Conservation (phyloP, 2,329 filamentous ascomycete species). For the Thelonectria blattea region DNA sequence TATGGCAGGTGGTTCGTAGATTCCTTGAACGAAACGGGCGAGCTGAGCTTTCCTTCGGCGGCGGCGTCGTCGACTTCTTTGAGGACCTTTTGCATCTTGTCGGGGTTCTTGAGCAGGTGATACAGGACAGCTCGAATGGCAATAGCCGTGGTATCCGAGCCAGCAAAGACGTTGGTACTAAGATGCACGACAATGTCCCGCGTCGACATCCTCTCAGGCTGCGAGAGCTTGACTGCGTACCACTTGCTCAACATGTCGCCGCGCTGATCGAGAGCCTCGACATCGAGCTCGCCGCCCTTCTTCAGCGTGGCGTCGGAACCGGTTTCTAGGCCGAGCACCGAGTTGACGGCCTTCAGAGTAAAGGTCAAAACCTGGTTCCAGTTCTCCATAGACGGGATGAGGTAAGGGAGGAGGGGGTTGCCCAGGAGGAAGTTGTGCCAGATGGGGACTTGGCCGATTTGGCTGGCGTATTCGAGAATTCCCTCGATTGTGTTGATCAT, state of each 20-base stretch:
- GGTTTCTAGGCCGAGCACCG: not conserved
- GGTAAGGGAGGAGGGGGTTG: slow-evolving; percentile 13
- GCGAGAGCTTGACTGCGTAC: slow-evolving; percentile 23
- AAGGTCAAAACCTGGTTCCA: slow-evolving; percentile 17
- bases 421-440: slow-evolving; percentile 18
- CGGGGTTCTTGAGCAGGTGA: slow-evolving; percentile 27
- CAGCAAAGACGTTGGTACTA: slow-evolving; percentile 40
- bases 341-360: slow-evolving; percentile 17
- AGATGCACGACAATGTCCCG: slow-evolving; percentile 13
- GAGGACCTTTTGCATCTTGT: slow-evolving; percentile 26
- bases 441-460: slow-evolving; percentile 15
- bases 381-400: slow-evolving; percentile 17
- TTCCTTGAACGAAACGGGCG: slow-evolving; percentile 46
- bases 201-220: slow-evolving; percentile 12
- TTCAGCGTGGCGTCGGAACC: not conserved
- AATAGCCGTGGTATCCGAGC: slow-evolving; percentile 54
- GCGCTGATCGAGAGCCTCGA: slow-evolving; percentile 6
- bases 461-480: slow-evolving; percentile 13
- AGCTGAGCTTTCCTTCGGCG: slow-evolving; percentile 8
- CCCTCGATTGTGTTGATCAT: slow-evolving; percentile 41
- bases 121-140: slow-evolving; percentile 50
- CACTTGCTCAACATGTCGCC: slow-evolving; percentile 18
- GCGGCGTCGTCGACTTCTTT: slow-evolving; percentile 31
- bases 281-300: slow-evolving; percentile 9
- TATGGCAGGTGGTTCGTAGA: slow-evolving; percentile 52